These are phyloP conservation scores for Gracilaria domingensis DNA, from an alignment of 23 red algal genomes.

Conservation along the genomic window DNA sequence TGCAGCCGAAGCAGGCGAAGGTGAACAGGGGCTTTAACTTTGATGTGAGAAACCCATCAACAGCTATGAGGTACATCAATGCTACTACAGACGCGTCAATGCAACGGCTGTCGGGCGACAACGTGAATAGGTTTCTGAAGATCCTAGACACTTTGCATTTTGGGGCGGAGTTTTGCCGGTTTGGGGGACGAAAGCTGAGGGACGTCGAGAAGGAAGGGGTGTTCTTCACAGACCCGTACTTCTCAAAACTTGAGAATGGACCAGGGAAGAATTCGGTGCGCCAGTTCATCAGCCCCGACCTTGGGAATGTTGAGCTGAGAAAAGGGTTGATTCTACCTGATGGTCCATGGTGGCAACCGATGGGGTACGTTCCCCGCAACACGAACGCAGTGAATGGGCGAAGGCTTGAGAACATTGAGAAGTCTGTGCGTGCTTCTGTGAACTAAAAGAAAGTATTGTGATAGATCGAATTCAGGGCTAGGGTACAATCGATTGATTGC, in stretches of 20 bases:
- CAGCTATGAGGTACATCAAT: slow-evolving; percentile 36
- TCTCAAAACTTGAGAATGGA: neutral
- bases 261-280: neutral
- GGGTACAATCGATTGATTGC: too few relatives aligned
- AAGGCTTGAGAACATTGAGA: neutral
- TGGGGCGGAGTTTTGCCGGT: neutral
- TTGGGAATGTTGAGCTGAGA: neutral
- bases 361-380: neutral
- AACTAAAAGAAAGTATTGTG: too few relatives aligned
- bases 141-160: neutral
- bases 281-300: neutral
- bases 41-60: slow-evolving; percentile 44
- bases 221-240: neutral
- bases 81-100: neutral
- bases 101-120: slow-evolving; percentile 23
- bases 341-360: neutral
- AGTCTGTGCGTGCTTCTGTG: neutral
- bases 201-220: neutral
- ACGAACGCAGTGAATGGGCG: neutral
- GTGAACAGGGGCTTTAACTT: slow-evolving; percentile 44
- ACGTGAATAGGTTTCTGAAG: neutral
- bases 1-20: neutral
- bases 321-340: neutral
- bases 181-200: neutral
- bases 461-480: too few relatives aligned